Evolutionary conservation across 495 filamentous ascomycete species (phyloP).

Genomic region (Immersiella caudata): DNA sequence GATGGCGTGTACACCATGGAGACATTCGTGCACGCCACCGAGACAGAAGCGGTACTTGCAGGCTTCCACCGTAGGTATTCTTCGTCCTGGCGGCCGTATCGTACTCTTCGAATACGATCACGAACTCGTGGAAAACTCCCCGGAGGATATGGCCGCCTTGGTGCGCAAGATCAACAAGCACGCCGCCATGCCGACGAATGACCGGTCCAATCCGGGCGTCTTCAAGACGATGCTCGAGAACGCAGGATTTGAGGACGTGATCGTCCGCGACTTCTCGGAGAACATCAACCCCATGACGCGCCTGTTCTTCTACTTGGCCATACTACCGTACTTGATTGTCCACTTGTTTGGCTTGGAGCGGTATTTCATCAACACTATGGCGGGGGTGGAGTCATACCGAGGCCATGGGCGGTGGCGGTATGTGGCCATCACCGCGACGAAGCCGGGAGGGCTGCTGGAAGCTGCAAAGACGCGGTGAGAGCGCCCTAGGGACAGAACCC

Average conservation of each 20-base stretch:
- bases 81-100: conserved; percentile 53
- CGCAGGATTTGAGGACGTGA: conserved; percentile 56
- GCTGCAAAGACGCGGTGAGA: neutral
- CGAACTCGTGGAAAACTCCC: conserved; percentile 14
- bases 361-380: conserved; percentile 39
- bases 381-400: conserved; percentile 30
- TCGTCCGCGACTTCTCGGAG: conserved; percentile 49
- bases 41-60: conserved; percentile 48
- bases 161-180: conserved; percentile 43
- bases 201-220: conserved; percentile 33
- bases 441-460: conserved; percentile 29
- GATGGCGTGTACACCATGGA: conserved; percentile 64
- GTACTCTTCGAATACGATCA: conserved; percentile 59
- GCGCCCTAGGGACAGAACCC: neutral
- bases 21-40: conserved; percentile 60
- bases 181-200: conserved; percentile 54
- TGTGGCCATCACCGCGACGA: conserved; percentile 35
- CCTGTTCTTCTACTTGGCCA: conserved; percentile 57
- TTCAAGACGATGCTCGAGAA: conserved; percentile 47
- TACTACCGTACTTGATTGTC: conserved; percentile 55
- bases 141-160: conserved; percentile 24
- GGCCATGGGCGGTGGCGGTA: conserved; percentile 34
- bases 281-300: conserved; percentile 57
- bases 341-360: conserved; percentile 48
- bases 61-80: conserved; percentile 54